phyloP scores from a whole-genome alignment of 441 rosid genomes.

The Gossypium aridum region DNA sequence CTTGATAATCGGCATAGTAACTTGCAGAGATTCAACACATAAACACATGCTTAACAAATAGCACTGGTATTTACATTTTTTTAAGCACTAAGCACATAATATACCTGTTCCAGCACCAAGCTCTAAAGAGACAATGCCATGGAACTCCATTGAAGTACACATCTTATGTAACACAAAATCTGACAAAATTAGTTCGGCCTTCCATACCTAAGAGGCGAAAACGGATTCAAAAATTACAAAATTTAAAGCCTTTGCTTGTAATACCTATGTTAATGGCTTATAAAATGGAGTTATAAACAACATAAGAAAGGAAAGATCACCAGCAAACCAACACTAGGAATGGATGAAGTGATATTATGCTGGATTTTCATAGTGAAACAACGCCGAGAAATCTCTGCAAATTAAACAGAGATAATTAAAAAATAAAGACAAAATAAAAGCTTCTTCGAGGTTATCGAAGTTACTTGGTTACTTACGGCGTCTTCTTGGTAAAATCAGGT shows the following conservation, averaged over 20 bases:
- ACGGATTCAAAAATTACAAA: background rate
- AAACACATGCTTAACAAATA: background rate
- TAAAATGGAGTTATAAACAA: background rate
- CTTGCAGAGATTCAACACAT: background rate
- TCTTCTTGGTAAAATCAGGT: conserved; percentile 70
- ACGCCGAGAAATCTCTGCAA: conserved; percentile 26
- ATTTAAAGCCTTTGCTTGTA: background rate
- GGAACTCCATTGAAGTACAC: conserved; percentile 50
- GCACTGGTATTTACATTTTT: background rate
- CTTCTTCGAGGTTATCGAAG: background rate
- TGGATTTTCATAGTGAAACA: conserved; percentile 45
- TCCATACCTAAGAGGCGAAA: conserved; percentile 64
- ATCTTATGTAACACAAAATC: conserved; percentile 76
- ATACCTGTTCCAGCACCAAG: conserved; percentile 95
- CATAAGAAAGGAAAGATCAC: conserved; percentile 26
- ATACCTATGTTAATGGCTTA: background rate
- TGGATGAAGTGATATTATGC: conserved; percentile 70
- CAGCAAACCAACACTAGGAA: conserved; percentile 80
- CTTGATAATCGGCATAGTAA: background rate
- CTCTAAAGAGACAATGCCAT: conserved; percentile 46
- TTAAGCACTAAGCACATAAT: background rate
- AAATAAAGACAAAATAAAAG: background rate
- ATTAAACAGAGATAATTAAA: background rate
- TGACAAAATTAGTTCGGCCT: conserved; percentile 65
- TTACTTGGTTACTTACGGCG: conserved; percentile 26